A percentile compares a stretch with the other conserved stretches of the same genome.
phyloP scores from a whole-genome alignment of 1,139 yeast species.

The Pneumocystis wakefieldiae region DNA sequence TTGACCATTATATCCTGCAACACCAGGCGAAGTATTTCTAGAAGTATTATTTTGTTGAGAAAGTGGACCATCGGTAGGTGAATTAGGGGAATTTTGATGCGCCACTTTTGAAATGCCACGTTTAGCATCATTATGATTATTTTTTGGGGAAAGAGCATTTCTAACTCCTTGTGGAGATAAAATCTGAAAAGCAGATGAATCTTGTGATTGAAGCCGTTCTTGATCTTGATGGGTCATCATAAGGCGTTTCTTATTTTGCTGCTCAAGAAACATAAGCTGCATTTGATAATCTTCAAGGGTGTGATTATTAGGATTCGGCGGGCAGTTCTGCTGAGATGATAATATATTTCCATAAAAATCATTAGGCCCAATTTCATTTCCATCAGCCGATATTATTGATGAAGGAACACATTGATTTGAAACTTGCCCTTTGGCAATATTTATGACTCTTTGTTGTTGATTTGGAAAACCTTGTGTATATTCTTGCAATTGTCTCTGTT shows the following conservation, averaged over 20 bases:
- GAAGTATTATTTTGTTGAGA: conserved; percentile 21
- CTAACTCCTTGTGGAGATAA: conserved; percentile 13
- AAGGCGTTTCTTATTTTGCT: conserved; percentile 46
- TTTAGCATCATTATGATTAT: conserved; percentile 9
- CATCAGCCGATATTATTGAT: conserved; percentile 7
- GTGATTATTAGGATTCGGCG: conserved; percentile 15
- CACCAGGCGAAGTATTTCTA: conserved; percentile 9
- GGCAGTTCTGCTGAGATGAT: conserved; percentile 2
- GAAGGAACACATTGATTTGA: not conserved
- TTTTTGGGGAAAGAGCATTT: conserved; percentile 12
- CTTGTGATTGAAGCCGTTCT: conserved; percentile 13
- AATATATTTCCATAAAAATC: not conserved
- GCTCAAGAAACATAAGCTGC: conserved; percentile 57
- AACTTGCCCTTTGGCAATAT: conserved; percentile 16
- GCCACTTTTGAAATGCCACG: conserved; percentile 21
- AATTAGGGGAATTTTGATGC: conserved; percentile 22
- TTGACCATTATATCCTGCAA: conserved; percentile 9
- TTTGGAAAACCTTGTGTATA: conserved; percentile 15
- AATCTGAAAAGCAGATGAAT: conserved; percentile 10
- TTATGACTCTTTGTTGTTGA: conserved; percentile 19
- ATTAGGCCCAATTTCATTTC: conserved; percentile 1
- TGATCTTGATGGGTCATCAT: conserved; percentile 29
- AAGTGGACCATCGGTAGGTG: conserved; percentile 62
- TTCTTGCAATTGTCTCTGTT: conserved; percentile 11
- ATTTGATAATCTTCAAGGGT: conserved; percentile 59